Percentiles rank a stretch among this genome's conserved stretches.
These are phyloP conservation scores for Botrytis galanthina DNA, from an alignment of 2,329 filamentous ascomycete genomes.

Conservation along the genomic window DNA sequence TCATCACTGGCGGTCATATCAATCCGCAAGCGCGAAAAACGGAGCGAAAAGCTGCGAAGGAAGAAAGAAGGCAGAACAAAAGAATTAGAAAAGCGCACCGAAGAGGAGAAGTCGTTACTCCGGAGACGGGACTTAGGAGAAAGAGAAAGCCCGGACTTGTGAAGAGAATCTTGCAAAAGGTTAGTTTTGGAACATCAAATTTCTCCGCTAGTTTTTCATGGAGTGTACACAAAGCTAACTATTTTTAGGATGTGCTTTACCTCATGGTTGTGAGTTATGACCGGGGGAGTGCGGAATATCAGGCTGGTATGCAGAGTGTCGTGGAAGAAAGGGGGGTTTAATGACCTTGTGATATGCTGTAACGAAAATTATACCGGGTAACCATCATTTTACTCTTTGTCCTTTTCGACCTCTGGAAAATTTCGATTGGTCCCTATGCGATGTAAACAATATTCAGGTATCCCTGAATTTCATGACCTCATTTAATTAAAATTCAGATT, in stretches of 20 bases:
- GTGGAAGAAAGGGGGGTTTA: not conserved
- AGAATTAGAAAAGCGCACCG: conserved; percentile 17
- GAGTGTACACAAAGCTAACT: conserved; percentile 11
- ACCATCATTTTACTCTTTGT: not conserved
- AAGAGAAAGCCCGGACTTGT: conserved; percentile 27
- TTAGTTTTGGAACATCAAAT: conserved; percentile 16
- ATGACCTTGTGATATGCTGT: not conserved
- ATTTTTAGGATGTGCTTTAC: conserved; percentile 47
- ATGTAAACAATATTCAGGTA: not conserved
- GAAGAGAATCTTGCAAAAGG: conserved; percentile 38
- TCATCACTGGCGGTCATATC: conserved; percentile 48
- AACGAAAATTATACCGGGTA: not conserved
- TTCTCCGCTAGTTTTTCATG: not conserved
- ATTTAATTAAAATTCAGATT: not conserved
- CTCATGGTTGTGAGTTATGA: conserved; percentile 47
- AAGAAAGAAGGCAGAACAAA: conserved; percentile 13
- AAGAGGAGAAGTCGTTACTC: conserved; percentile 22
- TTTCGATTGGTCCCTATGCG: not conserved
- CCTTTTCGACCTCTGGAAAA: not conserved
- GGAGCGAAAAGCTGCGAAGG: not conserved
- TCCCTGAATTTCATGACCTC: not conserved
- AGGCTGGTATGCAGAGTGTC: conserved; percentile 11
- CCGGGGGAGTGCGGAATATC: not conserved
- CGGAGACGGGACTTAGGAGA: conserved; percentile 21
- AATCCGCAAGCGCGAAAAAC: conserved; percentile 26